Base-by-base conservation (phyloP, 2,329 filamentous ascomycete genomes). In the Trichoderma sp. region DNA sequence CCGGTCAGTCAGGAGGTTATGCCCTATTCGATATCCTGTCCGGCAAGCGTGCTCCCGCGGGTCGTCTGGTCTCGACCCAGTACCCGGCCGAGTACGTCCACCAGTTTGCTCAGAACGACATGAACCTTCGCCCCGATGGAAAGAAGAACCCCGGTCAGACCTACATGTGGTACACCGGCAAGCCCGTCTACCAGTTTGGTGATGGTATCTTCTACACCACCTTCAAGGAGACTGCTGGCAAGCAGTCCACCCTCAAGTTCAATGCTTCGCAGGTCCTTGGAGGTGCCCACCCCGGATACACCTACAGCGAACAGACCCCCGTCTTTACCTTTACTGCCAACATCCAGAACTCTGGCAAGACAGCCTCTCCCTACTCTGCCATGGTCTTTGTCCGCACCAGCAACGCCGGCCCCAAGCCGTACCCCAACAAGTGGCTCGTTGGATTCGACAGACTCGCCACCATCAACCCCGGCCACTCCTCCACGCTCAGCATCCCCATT, bases 191-290 rank as follows among this genome's bases (percentile, higher is more conserved):
- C 0, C 52, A 69, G n/a, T 89, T 88, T 68, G 87, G 86, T 0
- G 80, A 81, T 68, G 87, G 86, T 0, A 72, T 88, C 69, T 86
- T 88, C 74, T 88, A 88, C 77, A 88, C 86, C 6, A 85, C 76
- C 47, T 88, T 88, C 72, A 72, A 74, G 19, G 74, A 77, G 21
- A 24, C 55, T 27, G n/a, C 69, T 2, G 24, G 35, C 4, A 35
- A 49, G 11, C 24, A 55, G 3, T 27, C 56, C 6, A 37, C 14
- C 5, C 60, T 74, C 66, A 52, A 61, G 63, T 49, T 71, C 40
- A 58, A 69, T 47, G 52, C 49, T 10, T 52, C 70, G 5, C 29
- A 63, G 3, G 29, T 63, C 13, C 52, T 70, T 33, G 35, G 47
- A 6, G 52, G 27, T 8, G 29, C 53, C 16, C 66, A 70, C 43